These are phyloP conservation scores for Cryptococcus sp. DNA, from an alignment of 1,284 basidiomycete species.

Conservation along the genomic window DNA sequence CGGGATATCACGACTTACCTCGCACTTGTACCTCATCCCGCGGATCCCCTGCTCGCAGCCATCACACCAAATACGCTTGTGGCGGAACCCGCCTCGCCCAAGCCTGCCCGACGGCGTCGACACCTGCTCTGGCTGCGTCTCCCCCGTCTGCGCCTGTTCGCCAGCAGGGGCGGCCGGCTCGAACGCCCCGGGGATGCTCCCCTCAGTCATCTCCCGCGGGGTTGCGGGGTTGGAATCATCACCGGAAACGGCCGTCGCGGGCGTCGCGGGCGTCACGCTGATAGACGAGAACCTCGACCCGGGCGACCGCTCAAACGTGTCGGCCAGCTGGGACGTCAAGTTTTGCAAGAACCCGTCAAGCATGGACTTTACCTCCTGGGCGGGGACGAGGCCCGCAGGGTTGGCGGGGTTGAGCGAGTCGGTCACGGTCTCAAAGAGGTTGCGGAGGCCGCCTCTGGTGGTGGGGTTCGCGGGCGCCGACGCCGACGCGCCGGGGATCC, in stretches of 20 bases:
- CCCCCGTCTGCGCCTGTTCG: constrained; percentile 12
- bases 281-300: constrained; percentile 19
- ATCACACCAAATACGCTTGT: constrained; percentile 47
- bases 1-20: constrained; percentile 17
- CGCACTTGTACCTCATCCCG: constrained; percentile 47
- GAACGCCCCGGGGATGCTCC: constrained; percentile 39
- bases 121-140: constrained; percentile 10
- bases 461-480: constrained; percentile 6
- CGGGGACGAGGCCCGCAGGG: constrained; percentile 21
- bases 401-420: constrained; percentile 24
- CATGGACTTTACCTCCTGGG: constrained; percentile 43
- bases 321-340: constrained; percentile 45
- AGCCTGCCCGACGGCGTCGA: constrained; percentile 16
- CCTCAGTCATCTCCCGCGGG: constrained; percentile 7
- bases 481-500: no score
- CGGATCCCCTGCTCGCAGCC: constrained; percentile 43
- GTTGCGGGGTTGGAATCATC: background rate
- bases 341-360: constrained; percentile 47
- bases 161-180: constrained; percentile 12
- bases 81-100: constrained; percentile 42
- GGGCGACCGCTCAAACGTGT: constrained; percentile 36
- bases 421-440: constrained; percentile 25
- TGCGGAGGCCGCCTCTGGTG: constrained; percentile 12
- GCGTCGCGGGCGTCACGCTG: constrained; percentile 35
- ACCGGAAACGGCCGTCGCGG: constrained; percentile 4